Conservation (phyloP, 2,329 filamentous ascomycete species). For the Venturia oleaginea region DNA sequence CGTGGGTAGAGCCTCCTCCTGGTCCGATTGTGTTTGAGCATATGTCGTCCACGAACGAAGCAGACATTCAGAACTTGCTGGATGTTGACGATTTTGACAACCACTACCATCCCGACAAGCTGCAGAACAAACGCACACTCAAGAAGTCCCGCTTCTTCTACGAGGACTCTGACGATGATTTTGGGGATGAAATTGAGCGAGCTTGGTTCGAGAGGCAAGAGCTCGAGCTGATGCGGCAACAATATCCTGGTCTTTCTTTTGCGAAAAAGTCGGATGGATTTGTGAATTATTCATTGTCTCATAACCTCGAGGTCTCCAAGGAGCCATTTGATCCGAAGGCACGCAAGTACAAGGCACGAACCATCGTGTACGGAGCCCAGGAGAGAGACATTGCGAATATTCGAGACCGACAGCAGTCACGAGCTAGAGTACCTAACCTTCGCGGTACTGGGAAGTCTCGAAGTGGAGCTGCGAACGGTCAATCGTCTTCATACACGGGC, state of each 20-base stretch:
- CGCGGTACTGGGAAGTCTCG: neutral
- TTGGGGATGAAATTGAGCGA: conserved; percentile 1
- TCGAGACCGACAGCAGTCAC: neutral
- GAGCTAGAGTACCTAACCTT: neutral
- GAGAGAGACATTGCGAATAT: neutral
- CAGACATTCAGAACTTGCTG: neutral
- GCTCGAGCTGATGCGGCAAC: neutral
- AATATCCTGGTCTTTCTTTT: conserved; percentile 8
- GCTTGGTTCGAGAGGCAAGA: conserved; percentile 10
- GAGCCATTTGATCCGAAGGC: neutral
- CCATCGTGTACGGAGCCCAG: neutral
- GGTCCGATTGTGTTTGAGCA: conserved; percentile 7
- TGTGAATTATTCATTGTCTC: conserved; percentile 7
- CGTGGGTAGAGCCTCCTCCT: conserved; percentile 1
- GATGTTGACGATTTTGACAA: conserved; percentile 7
- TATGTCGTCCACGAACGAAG: neutral
- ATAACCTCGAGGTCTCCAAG: conserved; percentile 5
- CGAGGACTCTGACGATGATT: neutral
- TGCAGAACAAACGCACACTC: neutral
- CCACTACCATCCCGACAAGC: conserved; percentile 7
- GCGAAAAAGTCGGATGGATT: neutral
- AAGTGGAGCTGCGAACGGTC: neutral
- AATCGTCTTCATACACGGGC: neutral
- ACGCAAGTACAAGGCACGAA: neutral
- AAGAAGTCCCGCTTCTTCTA: neutral